Percentiles rank a stretch among this genome's conserved stretches.
Evolutionary conservation across 768 basidiomycete species (phyloP).

Genomic region (Lentinula boryana): DNA sequence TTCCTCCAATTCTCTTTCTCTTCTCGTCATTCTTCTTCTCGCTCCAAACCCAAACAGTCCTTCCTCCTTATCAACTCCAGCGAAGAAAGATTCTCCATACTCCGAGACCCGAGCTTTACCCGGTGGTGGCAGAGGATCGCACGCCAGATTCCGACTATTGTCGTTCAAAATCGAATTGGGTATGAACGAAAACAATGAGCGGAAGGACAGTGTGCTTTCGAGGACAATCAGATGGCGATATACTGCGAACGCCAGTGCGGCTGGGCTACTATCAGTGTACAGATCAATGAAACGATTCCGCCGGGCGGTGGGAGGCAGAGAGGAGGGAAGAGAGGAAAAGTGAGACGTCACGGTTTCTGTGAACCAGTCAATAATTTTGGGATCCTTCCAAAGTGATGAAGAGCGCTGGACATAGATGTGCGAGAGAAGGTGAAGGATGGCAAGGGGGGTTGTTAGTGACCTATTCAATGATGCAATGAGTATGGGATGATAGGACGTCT

Average conservation of each 20-base stretch:
- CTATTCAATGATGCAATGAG: constrained; percentile 18
- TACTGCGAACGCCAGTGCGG: constrained; percentile 39
- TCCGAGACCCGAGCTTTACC: constrained; percentile 35
- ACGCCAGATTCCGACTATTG: constrained; percentile 44
- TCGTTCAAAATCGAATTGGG: constrained; percentile 47
- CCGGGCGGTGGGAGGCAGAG: constrained; percentile 7
- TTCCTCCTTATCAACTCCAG: constrained; percentile 35
- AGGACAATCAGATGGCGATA: constrained; percentile 79
- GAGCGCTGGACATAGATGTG: constrained; percentile 86
- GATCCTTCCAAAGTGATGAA: constrained; percentile 75
- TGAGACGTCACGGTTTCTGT: constrained; percentile 41
- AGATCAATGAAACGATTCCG: constrained; percentile 24
- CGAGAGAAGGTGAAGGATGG: constrained; percentile 70
- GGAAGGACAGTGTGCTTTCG: constrained; percentile 50
- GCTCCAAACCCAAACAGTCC: constrained; percentile 19
- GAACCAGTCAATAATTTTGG: constrained; percentile 63
- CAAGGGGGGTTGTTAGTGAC: constrained; percentile 31
- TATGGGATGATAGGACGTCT: constrained; percentile 6
- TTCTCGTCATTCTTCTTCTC: constrained; percentile 28
- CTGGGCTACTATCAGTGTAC: constrained; percentile 27
- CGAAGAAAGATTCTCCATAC: constrained; percentile 78
- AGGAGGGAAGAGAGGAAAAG: constrained; percentile 30
- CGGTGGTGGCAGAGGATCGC: constrained; percentile 82
- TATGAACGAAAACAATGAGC: constrained; percentile 64
- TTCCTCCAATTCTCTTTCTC: constrained; percentile 40